These are phyloP conservation scores for Fusarium sterilihyphosum DNA, from an alignment of 2,329 filamentous ascomycete genomes.

Conservation along the genomic window DNA sequence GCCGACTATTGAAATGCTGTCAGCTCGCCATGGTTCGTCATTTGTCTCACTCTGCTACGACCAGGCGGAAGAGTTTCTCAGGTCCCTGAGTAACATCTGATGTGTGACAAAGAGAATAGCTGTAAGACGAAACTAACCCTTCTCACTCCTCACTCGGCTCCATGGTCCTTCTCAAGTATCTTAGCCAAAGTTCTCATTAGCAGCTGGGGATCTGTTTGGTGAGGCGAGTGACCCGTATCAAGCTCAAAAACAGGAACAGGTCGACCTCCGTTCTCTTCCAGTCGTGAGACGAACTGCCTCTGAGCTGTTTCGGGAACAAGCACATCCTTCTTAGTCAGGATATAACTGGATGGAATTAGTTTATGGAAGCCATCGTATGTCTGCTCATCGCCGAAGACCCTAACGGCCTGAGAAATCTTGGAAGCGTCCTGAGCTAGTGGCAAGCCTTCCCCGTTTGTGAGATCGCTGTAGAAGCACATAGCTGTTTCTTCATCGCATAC, in stretches of 20 bases:
- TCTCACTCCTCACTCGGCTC: not conserved
- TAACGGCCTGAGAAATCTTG: not conserved
- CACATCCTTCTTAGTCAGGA: not conserved
- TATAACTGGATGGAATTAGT: not conserved
- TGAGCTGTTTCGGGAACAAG: not conserved
- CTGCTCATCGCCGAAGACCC: constrained; percentile 6
- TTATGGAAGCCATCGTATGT: constrained; percentile 5
- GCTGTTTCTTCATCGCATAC: constrained; percentile 12
- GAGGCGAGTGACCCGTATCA: constrained; percentile 10
- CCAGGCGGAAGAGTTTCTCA: not conserved
- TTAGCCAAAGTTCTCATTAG: not conserved
- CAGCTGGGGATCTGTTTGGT: not conserved
- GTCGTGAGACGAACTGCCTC: not conserved
- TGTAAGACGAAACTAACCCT: too few relatives aligned
- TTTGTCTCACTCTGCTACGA: not conserved
- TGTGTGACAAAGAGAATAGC: not conserved
- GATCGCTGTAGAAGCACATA: constrained; percentile 19
- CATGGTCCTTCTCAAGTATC: not conserved
- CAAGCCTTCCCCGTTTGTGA: not conserved
- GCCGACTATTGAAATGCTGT: not conserved
- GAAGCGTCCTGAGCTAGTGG: not conserved
- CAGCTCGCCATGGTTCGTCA: not conserved
- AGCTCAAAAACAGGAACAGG: not conserved
- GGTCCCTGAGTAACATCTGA: not conserved
- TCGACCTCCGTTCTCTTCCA: not conserved